Percentiles rank a stretch among this genome's conserved stretches.
Evolutionary conservation across 352 stramenopile species (phyloP).

Genomic region (Phytophthora europaea): DNA sequence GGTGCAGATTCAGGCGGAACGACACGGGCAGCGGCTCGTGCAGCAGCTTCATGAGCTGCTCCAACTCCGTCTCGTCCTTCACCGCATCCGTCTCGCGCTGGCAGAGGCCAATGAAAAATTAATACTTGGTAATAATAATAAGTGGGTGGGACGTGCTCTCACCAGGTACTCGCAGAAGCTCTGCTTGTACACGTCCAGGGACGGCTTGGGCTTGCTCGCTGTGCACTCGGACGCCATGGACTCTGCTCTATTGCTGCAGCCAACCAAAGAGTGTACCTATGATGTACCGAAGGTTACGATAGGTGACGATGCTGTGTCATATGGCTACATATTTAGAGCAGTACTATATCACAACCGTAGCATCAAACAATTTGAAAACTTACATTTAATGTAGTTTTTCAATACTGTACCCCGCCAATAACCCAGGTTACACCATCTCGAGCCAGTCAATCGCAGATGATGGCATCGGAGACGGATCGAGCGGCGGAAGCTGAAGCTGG

Average conservation of each 20-base stretch:
- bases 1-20: constrained; percentile 87
- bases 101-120: background rate
- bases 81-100: constrained; percentile 76
- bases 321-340: background rate
- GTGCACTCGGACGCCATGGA: constrained; percentile 22
- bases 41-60: constrained; percentile 76
- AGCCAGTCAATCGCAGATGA: too few species aligned
- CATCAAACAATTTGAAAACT: too few species aligned
- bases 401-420: too few species aligned
- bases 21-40: constrained; percentile 83
- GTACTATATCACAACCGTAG: too few species aligned
- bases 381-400: background rate
- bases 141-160: background rate
- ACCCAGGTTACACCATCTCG: too few species aligned
- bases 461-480: background rate
- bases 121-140: background rate
- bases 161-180: constrained; percentile 86
- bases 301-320: background rate
- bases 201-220: constrained; percentile 51
- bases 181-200: constrained; percentile 83
- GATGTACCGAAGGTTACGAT: constrained; percentile 7
- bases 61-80: constrained; percentile 55
- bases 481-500: background rate
- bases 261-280: constrained; percentile 22
- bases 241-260: constrained; percentile 11